phyloP scores from a whole-genome alignment of 805 yeast species.

The Citeromyces matritensis region DNA sequence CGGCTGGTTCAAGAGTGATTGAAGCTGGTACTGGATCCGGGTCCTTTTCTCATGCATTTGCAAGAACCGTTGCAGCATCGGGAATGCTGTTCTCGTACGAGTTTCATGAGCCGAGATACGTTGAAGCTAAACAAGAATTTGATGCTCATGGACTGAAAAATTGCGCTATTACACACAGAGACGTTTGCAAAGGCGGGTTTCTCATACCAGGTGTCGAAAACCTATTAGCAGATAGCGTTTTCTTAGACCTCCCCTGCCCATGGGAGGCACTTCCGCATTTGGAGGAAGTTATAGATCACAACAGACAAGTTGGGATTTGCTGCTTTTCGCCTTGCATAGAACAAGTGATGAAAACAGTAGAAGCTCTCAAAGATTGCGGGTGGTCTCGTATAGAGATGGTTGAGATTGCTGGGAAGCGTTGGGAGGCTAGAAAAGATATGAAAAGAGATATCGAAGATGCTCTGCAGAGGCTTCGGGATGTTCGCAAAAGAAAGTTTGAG shows the following conservation, averaged over 20 bases:
- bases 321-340: conserved; percentile 98
- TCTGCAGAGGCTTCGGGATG: conserved; percentile 62
- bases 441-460: conserved; percentile 70
- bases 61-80: conserved; percentile 49
- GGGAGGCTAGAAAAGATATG: conserved; percentile 89
- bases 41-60: conserved; percentile 84
- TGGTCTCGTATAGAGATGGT: conserved; percentile 89
- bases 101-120: conserved; percentile 73
- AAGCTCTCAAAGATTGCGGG: conserved; percentile 55
- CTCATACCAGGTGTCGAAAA: conserved; percentile 20
- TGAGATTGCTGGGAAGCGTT: conserved; percentile 70
- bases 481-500: conserved; percentile 52
- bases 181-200: conserved; percentile 85
- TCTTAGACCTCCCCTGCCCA: conserved; percentile 90
- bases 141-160: conserved; percentile 47
- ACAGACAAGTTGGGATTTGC: conserved; percentile 55
- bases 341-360: conserved; percentile 82
- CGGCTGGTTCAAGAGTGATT: conserved; percentile 64
- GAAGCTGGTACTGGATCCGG: conserved; percentile 99
- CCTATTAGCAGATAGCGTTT: conserved; percentile 49
- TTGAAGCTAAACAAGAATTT: conserved; percentile 71
- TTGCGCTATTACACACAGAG: conserved; percentile 72
- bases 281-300: conserved; percentile 34
- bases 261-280: conserved; percentile 88
- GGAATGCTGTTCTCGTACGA: conserved; percentile 78